Percentiles rank a stretch among this genome's conserved stretches.
These are phyloP conservation scores for Populus trichocarpa DNA, from an alignment of 441 rosid genomes.

Conservation along the genomic window DNA sequence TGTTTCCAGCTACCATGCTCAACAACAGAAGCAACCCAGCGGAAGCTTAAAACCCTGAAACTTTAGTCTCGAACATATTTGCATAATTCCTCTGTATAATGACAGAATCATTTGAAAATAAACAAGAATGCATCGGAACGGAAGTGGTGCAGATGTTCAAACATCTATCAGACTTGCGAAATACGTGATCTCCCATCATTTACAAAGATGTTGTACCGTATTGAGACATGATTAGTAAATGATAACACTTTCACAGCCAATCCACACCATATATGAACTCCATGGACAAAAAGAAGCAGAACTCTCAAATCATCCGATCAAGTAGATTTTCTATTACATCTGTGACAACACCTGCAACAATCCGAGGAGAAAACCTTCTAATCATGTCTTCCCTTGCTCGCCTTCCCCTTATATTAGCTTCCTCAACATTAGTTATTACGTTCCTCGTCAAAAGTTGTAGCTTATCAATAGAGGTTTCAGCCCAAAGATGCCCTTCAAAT, in stretches of 20 bases:
- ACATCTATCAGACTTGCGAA: too few relatives aligned
- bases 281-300: not conserved
- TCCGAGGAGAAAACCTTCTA: slow-evolving; percentile 54
- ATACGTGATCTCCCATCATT: too few relatives aligned
- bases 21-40: not conserved
- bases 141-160: not conserved
- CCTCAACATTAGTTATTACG: slow-evolving; percentile 45
- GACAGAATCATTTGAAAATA: not conserved
- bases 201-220: too few relatives aligned
- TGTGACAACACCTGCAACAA: slow-evolving; percentile 54
- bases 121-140: not conserved
- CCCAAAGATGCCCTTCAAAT: slow-evolving; percentile 74
- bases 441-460: slow-evolving; percentile 60
- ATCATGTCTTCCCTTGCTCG: slow-evolving; percentile 71
- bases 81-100: not conserved
- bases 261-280: not conserved
- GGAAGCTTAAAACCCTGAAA: not conserved
- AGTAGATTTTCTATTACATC: slow-evolving; percentile 45
- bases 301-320: slow-evolving; percentile 14
- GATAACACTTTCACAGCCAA: not conserved
- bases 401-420: slow-evolving; percentile 55
- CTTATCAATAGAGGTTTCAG: slow-evolving; percentile 63
- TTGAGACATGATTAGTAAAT: not conserved
- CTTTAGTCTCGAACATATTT: not conserved
- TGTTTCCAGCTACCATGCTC: not conserved